Base-by-base conservation (phyloP, 805 yeast species). In the Candida sakaeoensis region DNA sequence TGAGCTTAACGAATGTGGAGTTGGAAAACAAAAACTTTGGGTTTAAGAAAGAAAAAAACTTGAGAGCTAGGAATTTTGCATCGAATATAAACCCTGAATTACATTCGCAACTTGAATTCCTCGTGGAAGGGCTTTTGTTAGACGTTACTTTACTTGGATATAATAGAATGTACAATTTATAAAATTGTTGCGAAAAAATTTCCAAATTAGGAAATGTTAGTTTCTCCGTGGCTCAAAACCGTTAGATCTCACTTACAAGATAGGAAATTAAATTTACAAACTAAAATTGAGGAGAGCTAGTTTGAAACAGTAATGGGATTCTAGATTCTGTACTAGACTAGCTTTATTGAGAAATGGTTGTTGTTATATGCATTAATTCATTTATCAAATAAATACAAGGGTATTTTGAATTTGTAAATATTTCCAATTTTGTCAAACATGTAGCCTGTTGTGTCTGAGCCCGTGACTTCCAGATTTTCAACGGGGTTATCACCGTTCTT, bases 371-470 rank as follows among this genome's bases (percentile, higher is more conserved):
- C 15, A 12, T 26, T 14, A 6, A 10, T 5, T 28, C 5, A 13
- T 28, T 40, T 40, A 6, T 55, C 54, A 13, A 54, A 40, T 9
- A 56, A 24, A 12, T 46, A 46, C 18, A 63, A 25, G 2, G 68
- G 68, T 13, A 63, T 41, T 27, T 57, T 50, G 45, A 63, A 60
- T 19, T 51, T 54, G 39, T 63, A 48, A 32, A 55, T 62, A 25
- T 52, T 50, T 4, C 67, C 70, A 4, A 41, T 19, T 31, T 49
- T 54, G 31, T 57, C 54, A 37, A 48, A 49, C 40, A 50, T 52
- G 44, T 54, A 57, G 14, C 36, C 36, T 13, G 51, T 37, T 8
- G 16, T 3, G 7, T 17, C 29, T 8, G 25, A 23, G 3, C 16
- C 9, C 7, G 24, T n/a, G 3, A 18, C 35, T 22, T 38, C 21